A percentile compares a stretch with the other conserved stretches of the same genome.
These are phyloP conservation scores for Russula abietina DNA, from an alignment of 768 basidiomycete species.

Conservation along the genomic window DNA sequence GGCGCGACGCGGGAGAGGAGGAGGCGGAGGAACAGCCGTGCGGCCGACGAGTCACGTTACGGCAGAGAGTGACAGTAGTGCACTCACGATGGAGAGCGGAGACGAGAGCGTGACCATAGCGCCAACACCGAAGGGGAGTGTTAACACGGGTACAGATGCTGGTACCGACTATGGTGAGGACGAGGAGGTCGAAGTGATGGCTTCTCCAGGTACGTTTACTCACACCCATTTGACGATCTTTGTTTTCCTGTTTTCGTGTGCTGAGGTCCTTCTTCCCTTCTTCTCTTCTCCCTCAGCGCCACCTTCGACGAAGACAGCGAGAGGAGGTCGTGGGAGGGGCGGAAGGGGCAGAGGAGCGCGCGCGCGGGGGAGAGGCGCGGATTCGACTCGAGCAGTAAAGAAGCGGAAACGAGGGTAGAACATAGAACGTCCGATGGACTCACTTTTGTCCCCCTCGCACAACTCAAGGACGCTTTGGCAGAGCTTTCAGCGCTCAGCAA, in stretches of 20 bases:
- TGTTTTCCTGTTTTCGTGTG: neutral
- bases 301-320: constrained; percentile 8
- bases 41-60: constrained; percentile 67
- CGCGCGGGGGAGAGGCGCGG: constrained; percentile 16
- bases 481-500: neutral
- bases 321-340: constrained; percentile 20
- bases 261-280: neutral
- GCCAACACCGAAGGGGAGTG: constrained; percentile 59
- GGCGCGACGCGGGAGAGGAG: constrained; percentile 40
- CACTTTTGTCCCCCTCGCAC: neutral
- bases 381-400: constrained; percentile 14
- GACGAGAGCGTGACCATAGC: constrained; percentile 53
- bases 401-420: constrained; percentile 18
- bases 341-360: constrained; percentile 13
- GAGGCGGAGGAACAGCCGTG: constrained; percentile 27
- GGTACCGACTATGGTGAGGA: constrained; percentile 59
- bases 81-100: constrained; percentile 74
- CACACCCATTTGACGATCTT: neutral
- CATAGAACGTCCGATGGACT: neutral
- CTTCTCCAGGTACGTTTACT: constrained; percentile 22
- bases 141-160: constrained; percentile 63
- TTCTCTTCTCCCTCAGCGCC: constrained; percentile 7
- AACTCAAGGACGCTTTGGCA: neutral
- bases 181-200: constrained; percentile 49
- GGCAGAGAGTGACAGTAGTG: constrained; percentile 81